Conservation (phyloP, 345 rosid genomes). For the Lepidium didymum region DNA sequence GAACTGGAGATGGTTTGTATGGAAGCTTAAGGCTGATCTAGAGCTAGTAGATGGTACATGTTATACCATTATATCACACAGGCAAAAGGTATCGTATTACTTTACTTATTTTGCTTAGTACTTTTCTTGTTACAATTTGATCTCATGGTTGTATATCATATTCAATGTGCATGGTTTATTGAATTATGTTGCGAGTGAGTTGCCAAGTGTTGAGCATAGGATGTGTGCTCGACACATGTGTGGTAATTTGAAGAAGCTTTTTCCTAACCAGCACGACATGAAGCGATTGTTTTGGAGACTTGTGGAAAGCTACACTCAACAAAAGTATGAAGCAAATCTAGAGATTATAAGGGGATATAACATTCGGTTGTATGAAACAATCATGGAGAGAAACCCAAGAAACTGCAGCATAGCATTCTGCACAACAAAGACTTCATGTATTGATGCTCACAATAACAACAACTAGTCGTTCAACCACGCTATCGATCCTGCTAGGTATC, state of each 20-base stretch:
- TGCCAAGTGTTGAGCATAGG: background rate
- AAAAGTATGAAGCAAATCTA: background rate
- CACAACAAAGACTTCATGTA: no score
- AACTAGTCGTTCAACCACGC: no score
- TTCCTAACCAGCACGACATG: background rate
- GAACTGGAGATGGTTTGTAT: background rate
- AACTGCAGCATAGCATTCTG: background rate
- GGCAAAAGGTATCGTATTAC: background rate
- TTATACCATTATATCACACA: background rate
- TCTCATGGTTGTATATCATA: no score
- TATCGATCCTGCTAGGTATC: no score
- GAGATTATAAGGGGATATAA: background rate
- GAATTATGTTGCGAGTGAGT: background rate
- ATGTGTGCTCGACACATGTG: background rate
- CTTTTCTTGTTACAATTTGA: no score
- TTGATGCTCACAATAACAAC: no score
- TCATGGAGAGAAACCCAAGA: background rate
- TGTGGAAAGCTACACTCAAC: background rate
- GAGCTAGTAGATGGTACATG: background rate
- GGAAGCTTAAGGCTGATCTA: background rate
- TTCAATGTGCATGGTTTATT: background rate
- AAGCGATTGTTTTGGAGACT: background rate
- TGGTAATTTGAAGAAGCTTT: background rate
- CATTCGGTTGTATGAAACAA: background rate
- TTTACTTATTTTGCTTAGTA: no score